phyloP scores from a whole-genome alignment of 306 rosid species.

The Fragaria vesca region DNA sequence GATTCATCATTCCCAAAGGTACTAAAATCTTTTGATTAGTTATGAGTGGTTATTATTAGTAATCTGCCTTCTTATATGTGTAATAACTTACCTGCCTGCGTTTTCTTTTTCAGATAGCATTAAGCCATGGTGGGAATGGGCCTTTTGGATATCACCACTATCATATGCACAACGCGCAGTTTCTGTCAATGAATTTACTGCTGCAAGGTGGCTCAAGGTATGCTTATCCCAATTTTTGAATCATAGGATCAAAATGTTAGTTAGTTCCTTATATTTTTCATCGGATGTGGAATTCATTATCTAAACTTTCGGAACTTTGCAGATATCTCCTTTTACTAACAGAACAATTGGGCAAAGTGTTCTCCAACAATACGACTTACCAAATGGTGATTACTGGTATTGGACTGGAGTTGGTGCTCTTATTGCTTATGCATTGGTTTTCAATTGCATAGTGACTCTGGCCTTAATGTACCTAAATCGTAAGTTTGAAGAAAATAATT shows the following conservation, averaged over 20 bases:
- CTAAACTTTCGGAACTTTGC: slow-evolving; percentile 29
- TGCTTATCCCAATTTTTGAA: slow-evolving; percentile 15
- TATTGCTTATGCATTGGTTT: slow-evolving; percentile 44
- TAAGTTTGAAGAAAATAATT: slow-evolving; percentile 40
- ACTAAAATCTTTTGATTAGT: slow-evolving; percentile 1
- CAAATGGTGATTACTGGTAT: slow-evolving; percentile 62
- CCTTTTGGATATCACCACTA: slow-evolving; percentile 83
- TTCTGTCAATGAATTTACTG: slow-evolving; percentile 78
- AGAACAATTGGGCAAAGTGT: slow-evolving; percentile 55
- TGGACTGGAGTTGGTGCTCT: slow-evolving; percentile 64
- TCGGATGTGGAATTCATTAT: not conserved
- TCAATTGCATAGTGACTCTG: slow-evolving; percentile 61
- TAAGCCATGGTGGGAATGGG: slow-evolving; percentile 91
- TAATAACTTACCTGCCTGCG: not conserved
- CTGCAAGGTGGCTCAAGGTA: slow-evolving; percentile 85
- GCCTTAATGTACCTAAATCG: slow-evolving; percentile 76
- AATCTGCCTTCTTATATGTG: slow-evolving; percentile 6
- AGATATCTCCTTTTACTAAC: slow-evolving; percentile 51
- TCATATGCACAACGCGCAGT: slow-evolving; percentile 75
- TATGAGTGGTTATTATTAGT: slow-evolving; percentile 2
- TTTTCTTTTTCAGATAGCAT: slow-evolving; percentile 53
- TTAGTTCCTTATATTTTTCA: slow-evolving; percentile 6
- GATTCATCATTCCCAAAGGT: slow-evolving; percentile 90
- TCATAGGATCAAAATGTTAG: not conserved
- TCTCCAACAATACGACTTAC: slow-evolving; percentile 53